Conservation (phyloP, 805 yeast species). For the Yamadazyma insecticola region DNA sequence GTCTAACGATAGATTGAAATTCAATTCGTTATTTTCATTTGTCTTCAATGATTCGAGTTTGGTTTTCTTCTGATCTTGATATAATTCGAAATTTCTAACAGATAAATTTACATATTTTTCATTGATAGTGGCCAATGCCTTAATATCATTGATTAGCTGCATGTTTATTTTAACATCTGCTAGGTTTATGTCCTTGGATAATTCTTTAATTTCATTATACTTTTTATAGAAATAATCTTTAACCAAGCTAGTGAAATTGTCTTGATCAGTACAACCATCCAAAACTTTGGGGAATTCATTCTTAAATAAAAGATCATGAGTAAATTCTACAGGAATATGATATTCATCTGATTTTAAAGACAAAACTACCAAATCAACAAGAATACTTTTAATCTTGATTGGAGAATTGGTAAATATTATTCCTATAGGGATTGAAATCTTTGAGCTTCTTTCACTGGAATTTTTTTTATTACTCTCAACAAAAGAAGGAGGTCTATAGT, state of each 20-base stretch:
- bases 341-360: conserved; percentile 27
- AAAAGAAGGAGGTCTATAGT: too few species aligned
- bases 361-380: conserved; percentile 26
- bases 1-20: too few species aligned
- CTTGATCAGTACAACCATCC: too few species aligned
- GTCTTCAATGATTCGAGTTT: too few species aligned
- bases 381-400: conserved; percentile 19
- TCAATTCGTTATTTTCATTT: too few species aligned
- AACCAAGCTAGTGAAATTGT: conserved; percentile 22
- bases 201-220: conserved; percentile 14
- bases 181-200: conserved; percentile 18
- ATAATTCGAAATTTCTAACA: conserved; percentile 13
- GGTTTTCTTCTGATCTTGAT: conserved; percentile 4
- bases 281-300: conserved; percentile 12
- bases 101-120: conserved; percentile 22
- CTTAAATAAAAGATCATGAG: conserved; percentile 29
- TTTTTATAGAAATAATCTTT: conserved; percentile 17
- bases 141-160: conserved; percentile 25
- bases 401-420: conserved; percentile 1
- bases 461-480: too few species aligned
- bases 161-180: conserved; percentile 25
- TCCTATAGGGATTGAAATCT: conserved; percentile 8
- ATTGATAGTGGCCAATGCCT: conserved; percentile 21
- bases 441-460: too few species aligned
- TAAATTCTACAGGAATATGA: conserved; percentile 36